Evolutionary conservation across 139 green algal genomes (phyloP), one percentile per base, ranked within the genome.

Genomic region (Coccomyxa sp.): DNA sequence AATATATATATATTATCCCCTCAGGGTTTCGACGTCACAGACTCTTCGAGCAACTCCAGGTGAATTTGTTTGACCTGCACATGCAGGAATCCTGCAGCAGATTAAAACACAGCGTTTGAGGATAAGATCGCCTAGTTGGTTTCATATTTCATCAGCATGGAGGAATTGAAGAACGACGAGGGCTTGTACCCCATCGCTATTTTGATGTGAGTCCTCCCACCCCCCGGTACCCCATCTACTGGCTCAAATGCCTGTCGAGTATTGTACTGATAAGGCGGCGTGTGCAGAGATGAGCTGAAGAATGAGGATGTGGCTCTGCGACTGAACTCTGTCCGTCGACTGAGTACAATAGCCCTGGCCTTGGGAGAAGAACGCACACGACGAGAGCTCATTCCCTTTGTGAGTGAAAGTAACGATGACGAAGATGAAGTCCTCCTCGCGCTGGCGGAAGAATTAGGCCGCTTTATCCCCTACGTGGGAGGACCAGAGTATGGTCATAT

Each of bases 371-470:
- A 98, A 77, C 88, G 97, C 30, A 98, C 96, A 14, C 90, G 96
- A 13, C 91, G 92, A 16, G 97, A 99, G 91, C 92, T 99, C 14
- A 92, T 99, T n/a, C 97, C 97, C 0, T 99, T 99, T 89, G 84
- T 99, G 27, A 93, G 88, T 0, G 97, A 99, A 58, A 97, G 91
- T 86, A 96, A 93, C 32, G 97, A 99, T 84, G 97, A 99, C 71
- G 97, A 99, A 82, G 97, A 98, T 77, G 96, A 99, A 83, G 85
- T 99, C n/a, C 90, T 99, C 51, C 88, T 99, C 60, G 95, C 95
- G 0, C 92, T 99, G 88, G 96, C 97, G 21, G 96, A 98, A 82
- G 95, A 99, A 90, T 90, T 99, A n/a, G 96, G 94, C 25, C 91
- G 93, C 77, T 98, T 99, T 82, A 93, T 99, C 32, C 91, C 91